Percentiles rank a stretch among this genome's conserved stretches.
phyloP scores from a whole-genome alignment of 1,284 basidiomycete genomes.

The Cutaneotrichosporon curvatum region DNA sequence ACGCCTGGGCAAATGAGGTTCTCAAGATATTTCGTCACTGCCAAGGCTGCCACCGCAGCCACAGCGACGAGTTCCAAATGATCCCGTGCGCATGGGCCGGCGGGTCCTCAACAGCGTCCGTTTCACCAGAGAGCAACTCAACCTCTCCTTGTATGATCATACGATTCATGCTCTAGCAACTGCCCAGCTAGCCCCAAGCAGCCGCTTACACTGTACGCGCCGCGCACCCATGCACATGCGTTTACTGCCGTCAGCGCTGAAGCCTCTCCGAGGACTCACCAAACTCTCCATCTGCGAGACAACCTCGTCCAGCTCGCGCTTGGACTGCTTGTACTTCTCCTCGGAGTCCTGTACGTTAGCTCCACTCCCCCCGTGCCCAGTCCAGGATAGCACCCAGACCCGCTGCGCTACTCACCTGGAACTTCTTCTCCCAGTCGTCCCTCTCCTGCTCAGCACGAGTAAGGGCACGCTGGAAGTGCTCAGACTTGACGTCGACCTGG shows the following conservation, averaged over 20 bases:
- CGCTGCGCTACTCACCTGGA: constrained; percentile 57
- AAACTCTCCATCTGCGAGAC: constrained; percentile 72
- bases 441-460: constrained; percentile 82
- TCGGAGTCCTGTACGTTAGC: constrained; percentile 57
- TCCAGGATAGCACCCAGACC: background rate
- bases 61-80: too few species aligned
- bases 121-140: too few species aligned
- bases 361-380: background rate
- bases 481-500: constrained; percentile 97
- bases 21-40: too few species aligned
- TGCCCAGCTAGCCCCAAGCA: background rate
- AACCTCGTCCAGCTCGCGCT: constrained; percentile 83
- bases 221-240: constrained; percentile 1
- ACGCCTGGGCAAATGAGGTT: too few species aligned
- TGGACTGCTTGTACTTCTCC: constrained; percentile 66
- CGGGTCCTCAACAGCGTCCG: too few species aligned
- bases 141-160: too few species aligned
- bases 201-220: constrained; percentile 2
- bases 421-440: constrained; percentile 90
- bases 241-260: constrained; percentile 5
- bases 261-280: constrained; percentile 23
- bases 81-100: too few species aligned
- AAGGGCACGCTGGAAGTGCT: constrained; percentile 94
- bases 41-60: too few species aligned
- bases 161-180: constrained; percentile 10